Conservation (phyloP, 805 yeast genomes). For the Yarrowia sp. region DNA sequence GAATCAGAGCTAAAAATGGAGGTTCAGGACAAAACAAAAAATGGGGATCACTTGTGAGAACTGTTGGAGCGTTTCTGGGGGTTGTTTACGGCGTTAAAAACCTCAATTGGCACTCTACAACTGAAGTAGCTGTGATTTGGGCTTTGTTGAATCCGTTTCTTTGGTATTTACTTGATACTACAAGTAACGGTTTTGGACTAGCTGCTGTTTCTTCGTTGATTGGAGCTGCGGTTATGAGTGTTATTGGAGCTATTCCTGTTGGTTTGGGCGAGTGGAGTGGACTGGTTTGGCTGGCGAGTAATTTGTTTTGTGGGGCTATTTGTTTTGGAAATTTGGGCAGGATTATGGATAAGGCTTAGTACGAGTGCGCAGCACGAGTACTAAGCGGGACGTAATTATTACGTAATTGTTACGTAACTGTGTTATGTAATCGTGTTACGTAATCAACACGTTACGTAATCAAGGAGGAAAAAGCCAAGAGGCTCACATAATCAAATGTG, state of each 20-base stretch:
- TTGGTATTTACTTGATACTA: slow-evolving; percentile 43
- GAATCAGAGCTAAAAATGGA: slow-evolving; percentile 1
- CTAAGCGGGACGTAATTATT: too few species aligned
- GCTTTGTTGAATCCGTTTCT: slow-evolving; percentile 42
- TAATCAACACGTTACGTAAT: too few species aligned
- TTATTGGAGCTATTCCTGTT: slow-evolving; percentile 33
- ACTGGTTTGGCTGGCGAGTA: slow-evolving; percentile 36
- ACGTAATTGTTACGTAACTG: too few species aligned
- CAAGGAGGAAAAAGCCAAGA: too few species aligned
- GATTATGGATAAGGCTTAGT: neutral
- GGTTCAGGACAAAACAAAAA: slow-evolving; percentile 31
- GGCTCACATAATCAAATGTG: too few species aligned
- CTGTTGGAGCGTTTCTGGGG: slow-evolving; percentile 43
- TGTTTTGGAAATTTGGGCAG: slow-evolving; percentile 44
- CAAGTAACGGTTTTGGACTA: slow-evolving; percentile 40
- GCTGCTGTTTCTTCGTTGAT: slow-evolving; percentile 33
- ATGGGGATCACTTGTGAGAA: slow-evolving; percentile 42
- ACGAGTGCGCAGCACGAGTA: neutral
- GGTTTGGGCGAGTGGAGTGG: slow-evolving; percentile 32
- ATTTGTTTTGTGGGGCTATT: slow-evolving; percentile 40
- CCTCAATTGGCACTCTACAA: slow-evolving; percentile 40
- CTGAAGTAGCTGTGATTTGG: slow-evolving; percentile 41
- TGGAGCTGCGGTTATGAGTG: slow-evolving; percentile 38
- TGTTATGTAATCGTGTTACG: too few species aligned
- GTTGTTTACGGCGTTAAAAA: slow-evolving; percentile 43